Conservation (phyloP, 2,329 filamentous ascomycete genomes). For the Ophiocordyceps camponoti-leonardi region DNA sequence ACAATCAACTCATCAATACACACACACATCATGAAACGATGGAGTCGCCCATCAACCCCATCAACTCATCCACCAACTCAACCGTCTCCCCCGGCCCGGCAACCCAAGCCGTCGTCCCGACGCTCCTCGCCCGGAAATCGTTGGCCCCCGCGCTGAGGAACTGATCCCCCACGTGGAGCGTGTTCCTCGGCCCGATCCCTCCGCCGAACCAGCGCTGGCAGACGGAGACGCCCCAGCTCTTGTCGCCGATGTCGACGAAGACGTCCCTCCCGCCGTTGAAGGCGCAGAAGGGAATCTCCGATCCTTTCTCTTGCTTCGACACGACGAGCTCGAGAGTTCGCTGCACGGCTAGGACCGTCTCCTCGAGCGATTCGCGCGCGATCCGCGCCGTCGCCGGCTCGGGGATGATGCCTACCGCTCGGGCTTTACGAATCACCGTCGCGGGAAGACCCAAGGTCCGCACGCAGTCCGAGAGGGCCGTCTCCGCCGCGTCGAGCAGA, state of each 20-base stretch:
- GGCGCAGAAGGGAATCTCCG: slow-evolving; percentile 70
- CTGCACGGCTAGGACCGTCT: slow-evolving; percentile 88
- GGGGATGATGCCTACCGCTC: slow-evolving; percentile 65
- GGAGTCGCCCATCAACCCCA: slow-evolving; percentile 33
- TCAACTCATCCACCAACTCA: slow-evolving; percentile 70
- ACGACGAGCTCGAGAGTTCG: slow-evolving; percentile 61
- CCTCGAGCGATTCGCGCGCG: slow-evolving; percentile 77
- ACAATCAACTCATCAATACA: too few species aligned
- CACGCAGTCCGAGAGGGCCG: slow-evolving; percentile 66
- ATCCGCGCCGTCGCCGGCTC: slow-evolving; percentile 44
- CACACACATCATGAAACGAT: too few species aligned
- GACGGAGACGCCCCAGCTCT: slow-evolving; percentile 84
- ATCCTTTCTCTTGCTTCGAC: neutral
- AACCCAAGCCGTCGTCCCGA: slow-evolving; percentile 94
- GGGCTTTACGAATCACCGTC: slow-evolving; percentile 68
- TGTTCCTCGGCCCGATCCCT: slow-evolving; percentile 35
- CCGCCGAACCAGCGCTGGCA: slow-evolving; percentile 85
- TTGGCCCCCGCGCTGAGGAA: slow-evolving; percentile 91
- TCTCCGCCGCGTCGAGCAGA: slow-evolving; percentile 80
- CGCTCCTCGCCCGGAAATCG: slow-evolving; percentile 86
- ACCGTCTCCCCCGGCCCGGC: slow-evolving; percentile 86
- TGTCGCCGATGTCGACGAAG: slow-evolving; percentile 97
- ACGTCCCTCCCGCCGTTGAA: slow-evolving; percentile 98
- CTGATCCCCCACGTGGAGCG: slow-evolving; percentile 90
- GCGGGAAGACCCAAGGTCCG: slow-evolving; percentile 66